Conservation (phyloP, 108 stramenopile genomes). For the Conticribra weissflogii region DNA sequence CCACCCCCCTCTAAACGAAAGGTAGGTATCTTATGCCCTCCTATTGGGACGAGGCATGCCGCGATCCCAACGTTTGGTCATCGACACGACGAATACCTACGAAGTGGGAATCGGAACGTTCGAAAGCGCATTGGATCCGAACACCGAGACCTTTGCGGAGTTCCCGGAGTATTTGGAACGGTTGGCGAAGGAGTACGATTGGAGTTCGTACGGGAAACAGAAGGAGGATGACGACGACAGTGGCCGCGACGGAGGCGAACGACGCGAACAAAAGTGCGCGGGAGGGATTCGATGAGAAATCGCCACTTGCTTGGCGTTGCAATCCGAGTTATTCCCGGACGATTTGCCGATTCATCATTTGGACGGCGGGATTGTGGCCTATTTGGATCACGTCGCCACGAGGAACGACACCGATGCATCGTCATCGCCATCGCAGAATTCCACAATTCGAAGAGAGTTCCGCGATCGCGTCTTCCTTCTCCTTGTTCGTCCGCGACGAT, state of each 20-base stretch:
- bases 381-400: constrained; percentile 65
- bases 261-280: constrained; percentile 57
- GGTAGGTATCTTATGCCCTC: constrained; percentile 29
- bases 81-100: constrained; percentile 85
- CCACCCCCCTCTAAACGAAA: constrained; percentile 26
- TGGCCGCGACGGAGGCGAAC: constrained; percentile 4
- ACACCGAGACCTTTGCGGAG: constrained; percentile 68
- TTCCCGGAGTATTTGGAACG: constrained; percentile 73
- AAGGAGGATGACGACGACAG: constrained; percentile 2
- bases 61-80: constrained; percentile 77
- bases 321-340: constrained; percentile 32
- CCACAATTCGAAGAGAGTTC: constrained; percentile 77
- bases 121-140: constrained; percentile 75
- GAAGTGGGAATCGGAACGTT: constrained; percentile 85
- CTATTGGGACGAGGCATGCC: constrained; percentile 65
- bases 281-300: constrained; percentile 97
- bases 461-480: too few relatives aligned
- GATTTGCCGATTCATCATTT: constrained; percentile 81
- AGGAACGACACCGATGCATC: background rate
- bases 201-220: constrained; percentile 1
- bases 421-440: constrained; percentile 2
- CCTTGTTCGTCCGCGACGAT: too few relatives aligned
- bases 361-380: constrained; percentile 88
- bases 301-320: constrained; percentile 68
- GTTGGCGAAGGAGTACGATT: constrained; percentile 42